phyloP scores from a whole-genome alignment of 768 basidiomycete species.

The Inosperma sp. region DNA sequence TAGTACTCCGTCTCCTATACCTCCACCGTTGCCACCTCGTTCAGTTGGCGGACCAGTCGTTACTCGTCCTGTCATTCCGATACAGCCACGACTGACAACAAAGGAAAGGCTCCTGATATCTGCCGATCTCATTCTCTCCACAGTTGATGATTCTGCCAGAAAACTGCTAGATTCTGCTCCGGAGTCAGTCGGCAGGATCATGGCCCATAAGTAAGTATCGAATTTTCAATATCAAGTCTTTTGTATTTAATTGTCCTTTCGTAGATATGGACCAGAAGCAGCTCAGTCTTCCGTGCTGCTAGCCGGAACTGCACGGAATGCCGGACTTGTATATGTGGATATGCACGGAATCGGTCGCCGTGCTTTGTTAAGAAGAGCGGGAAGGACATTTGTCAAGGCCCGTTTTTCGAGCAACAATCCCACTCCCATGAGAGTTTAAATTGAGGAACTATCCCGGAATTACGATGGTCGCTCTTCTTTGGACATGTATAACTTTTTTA shows the following conservation, averaged over 20 bases:
- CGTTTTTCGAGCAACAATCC: conserved; percentile 19
- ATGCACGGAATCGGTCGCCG: conserved; percentile 65
- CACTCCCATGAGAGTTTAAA: too few relatives aligned
- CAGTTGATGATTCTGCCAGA: conserved; percentile 55
- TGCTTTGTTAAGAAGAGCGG: conserved; percentile 61
- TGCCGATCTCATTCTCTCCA: conserved; percentile 61
- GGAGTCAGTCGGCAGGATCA: conserved; percentile 42
- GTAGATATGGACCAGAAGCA: conserved; percentile 59
- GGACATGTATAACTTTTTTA: not conserved
- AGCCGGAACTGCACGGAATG: conserved; percentile 64
- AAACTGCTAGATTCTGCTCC: conserved; percentile 50
- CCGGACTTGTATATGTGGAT: conserved; percentile 74
- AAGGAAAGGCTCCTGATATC: conserved; percentile 52
- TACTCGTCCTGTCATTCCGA: conserved; percentile 17
- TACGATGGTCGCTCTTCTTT: not conserved
- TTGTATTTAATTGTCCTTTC: not conserved
- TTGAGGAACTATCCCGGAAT: not conserved
- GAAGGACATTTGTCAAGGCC: conserved; percentile 53
- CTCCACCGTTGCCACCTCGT: conserved; percentile 36
- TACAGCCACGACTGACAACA: conserved; percentile 33
- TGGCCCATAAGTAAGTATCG: conserved; percentile 50
- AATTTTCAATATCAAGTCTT: not conserved
- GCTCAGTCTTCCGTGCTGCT: conserved; percentile 54
- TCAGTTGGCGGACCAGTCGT: conserved; percentile 6
- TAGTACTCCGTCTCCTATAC: conserved; percentile 25